Percentiles rank a stretch among this genome's conserved stretches.
phyloP scores from a whole-genome alignment of 768 basidiomycete genomes.

The Kwoniella botswanensis region DNA sequence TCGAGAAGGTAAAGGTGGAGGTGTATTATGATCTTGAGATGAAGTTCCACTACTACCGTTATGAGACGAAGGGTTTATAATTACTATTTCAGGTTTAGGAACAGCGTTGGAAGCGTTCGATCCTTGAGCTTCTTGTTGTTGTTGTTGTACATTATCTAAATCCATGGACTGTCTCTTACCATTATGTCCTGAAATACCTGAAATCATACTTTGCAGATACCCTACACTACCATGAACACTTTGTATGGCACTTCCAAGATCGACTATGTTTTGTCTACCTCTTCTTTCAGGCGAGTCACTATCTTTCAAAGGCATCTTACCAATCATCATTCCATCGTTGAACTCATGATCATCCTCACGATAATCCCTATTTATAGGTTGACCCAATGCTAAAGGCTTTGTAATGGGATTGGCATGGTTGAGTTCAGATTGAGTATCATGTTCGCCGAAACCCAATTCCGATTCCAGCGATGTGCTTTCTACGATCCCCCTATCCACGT shows the following conservation, averaged over 20 bases:
- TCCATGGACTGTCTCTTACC: not conserved
- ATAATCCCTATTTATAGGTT: slow-evolving; percentile 6
- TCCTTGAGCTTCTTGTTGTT: not conserved
- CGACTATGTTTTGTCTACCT: slow-evolving; percentile 3
- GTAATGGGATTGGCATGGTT: slow-evolving; percentile 9
- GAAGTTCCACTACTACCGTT: not conserved
- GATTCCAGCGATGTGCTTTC: slow-evolving; percentile 5
- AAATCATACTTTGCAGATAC: slow-evolving; percentile 20
- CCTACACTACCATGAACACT: slow-evolving; percentile 20
- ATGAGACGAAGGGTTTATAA: slow-evolving; percentile 3
- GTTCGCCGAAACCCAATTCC: slow-evolving; percentile 1
- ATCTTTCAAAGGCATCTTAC: slow-evolving; percentile 6
- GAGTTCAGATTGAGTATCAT: slow-evolving; percentile 13
- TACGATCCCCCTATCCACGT: not conserved
- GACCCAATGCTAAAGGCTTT: slow-evolving; percentile 12
- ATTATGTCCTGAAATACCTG: slow-evolving; percentile 13
- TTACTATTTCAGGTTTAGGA: slow-evolving; percentile 11
- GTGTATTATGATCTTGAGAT: not conserved
- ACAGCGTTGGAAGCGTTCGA: not conserved
- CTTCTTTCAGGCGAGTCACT: slow-evolving; percentile 6
- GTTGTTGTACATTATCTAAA: not conserved
- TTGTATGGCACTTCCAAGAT: slow-evolving; percentile 14
- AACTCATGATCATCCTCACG: not conserved
- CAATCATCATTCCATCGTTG: not conserved
- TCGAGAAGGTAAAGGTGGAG: slow-evolving; percentile 6